phyloP scores from a whole-genome alignment of 306 rosid species.

The Quercus rubra region DNA sequence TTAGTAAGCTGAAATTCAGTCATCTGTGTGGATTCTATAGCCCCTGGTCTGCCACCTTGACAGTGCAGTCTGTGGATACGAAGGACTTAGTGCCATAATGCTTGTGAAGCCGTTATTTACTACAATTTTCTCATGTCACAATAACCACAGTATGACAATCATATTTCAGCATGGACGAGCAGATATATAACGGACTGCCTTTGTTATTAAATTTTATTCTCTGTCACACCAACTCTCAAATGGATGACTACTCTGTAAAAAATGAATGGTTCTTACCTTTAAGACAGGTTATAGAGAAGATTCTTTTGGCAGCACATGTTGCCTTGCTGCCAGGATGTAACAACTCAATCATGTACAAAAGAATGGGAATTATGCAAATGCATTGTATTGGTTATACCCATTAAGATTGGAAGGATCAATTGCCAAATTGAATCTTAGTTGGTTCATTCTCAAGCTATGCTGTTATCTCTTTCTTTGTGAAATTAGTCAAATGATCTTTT shows the following conservation, averaged over 20 bases:
- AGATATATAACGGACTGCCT: not conserved
- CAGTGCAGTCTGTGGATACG: not conserved
- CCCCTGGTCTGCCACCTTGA: not conserved
- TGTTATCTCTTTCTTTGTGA: not conserved
- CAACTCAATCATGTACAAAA: not conserved
- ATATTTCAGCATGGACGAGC: not conserved
- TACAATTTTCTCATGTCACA: not conserved
- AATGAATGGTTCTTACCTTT: not conserved
- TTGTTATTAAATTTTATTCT: not conserved
- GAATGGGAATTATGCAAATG: not conserved
- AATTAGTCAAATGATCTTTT: not conserved
- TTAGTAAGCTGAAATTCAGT: not conserved
- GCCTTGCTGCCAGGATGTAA: not conserved
- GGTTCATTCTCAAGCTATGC: slow-evolving; percentile 5
- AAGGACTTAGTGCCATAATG: not conserved
- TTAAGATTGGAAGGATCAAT: not conserved
- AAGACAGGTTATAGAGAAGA: too few relatives aligned
- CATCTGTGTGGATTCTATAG: not conserved
- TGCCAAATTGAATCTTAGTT: not conserved
- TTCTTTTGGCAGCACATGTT: too few relatives aligned
- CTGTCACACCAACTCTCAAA: not conserved
- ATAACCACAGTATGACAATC: not conserved
- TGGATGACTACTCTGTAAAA: not conserved
- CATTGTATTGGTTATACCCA: not conserved
- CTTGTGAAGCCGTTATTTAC: not conserved